phyloP scores from a whole-genome alignment of 306 rosid genomes.

The Herpetospermum pedunculosum region DNA sequence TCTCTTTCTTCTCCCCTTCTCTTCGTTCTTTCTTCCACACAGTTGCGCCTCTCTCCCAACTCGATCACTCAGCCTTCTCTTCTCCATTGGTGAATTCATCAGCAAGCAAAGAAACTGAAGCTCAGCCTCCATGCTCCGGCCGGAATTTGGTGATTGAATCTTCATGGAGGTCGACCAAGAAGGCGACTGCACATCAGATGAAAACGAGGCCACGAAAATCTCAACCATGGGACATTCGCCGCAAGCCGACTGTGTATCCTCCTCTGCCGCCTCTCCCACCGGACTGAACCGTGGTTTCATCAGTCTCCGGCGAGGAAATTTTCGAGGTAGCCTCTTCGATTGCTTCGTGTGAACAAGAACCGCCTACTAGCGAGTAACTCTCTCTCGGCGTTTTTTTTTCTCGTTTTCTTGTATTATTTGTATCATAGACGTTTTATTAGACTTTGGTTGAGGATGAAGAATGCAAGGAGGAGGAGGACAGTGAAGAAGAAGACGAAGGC shows the following conservation, averaged over 20 bases:
- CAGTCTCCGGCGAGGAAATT: constrained; percentile 14
- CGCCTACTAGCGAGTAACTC: constrained; percentile 7
- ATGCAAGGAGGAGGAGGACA: constrained; percentile 5
- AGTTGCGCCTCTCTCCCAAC: too few species aligned
- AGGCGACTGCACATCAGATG: constrained; percentile 75
- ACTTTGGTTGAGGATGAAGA: constrained; percentile 18
- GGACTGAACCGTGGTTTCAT: constrained; percentile 46
- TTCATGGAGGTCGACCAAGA: constrained; percentile 83
- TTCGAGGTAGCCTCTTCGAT: constrained; percentile 1
- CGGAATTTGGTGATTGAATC: constrained; percentile 47
- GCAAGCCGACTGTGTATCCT: constrained; percentile 59
- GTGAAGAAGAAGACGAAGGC: neutral
- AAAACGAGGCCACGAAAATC: constrained; percentile 78
- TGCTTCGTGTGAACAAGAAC: constrained; percentile 7
- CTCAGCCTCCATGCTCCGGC: constrained; percentile 9
- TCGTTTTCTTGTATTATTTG: neutral
- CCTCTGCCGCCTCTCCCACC: constrained; percentile 69
- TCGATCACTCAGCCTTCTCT: too few species aligned
- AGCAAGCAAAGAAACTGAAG: constrained; percentile 2
- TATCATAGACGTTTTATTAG: neutral
- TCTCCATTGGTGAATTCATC: constrained; percentile 9
- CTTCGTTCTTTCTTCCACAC: too few species aligned
- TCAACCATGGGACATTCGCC: constrained; percentile 53
- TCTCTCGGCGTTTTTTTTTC: neutral
- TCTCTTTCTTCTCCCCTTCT: too few species aligned